Evolutionary conservation across 192 early-diverging fungal species (phyloP), one percentile per base, ranked within the genome.

Genomic region (Dimargaris cristalligena): DNA sequence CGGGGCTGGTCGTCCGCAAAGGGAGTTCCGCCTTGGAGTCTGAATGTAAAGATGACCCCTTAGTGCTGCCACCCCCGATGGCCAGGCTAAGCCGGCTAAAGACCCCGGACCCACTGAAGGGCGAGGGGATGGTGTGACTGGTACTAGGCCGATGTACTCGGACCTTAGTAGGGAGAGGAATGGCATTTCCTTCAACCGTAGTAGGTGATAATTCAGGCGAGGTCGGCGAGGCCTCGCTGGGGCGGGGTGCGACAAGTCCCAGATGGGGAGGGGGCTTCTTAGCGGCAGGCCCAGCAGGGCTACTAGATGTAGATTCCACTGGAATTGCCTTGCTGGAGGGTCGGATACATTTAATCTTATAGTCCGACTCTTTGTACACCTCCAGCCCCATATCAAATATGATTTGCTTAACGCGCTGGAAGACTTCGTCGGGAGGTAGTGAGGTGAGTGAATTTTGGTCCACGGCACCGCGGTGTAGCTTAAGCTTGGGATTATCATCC

Each of bases 381-480:
- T 76, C 78, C 29, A 82, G 69, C 0, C 80, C 80, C 65, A 82
- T 68, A 14, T 59, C 41, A 18, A 66, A 34, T 10, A 80, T 68
- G 0, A 76, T 74, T 51, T 76, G 74, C 56, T 82, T 80, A 34
- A 88, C 76, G 10, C 82, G 75, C 32, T 71, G 74, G 59, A 86
- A 80, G 34, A 88, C 69, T 60, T 83, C 82, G 6, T 77, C 74
- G 0, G 86, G 86, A 25, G 78, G 66, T 31, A 77, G 62, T 25
- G 77, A 74, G 22, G 84, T 85, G 44, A 88, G 67, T 8, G 83
- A 83, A 35, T 77, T 74, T 20, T 81, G 70, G 45, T 86, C 84
- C 0, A 88, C 80, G 22, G 81, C 86, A 34, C 86, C 86, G 45
- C 83, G 81, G 58, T 86, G 82, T 25, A 79, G 74, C 26, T 80